Evolutionary conservation across 2,329 filamentous ascomycete genomes (phyloP).

Genomic region (Thielaviopsis populi): DNA sequence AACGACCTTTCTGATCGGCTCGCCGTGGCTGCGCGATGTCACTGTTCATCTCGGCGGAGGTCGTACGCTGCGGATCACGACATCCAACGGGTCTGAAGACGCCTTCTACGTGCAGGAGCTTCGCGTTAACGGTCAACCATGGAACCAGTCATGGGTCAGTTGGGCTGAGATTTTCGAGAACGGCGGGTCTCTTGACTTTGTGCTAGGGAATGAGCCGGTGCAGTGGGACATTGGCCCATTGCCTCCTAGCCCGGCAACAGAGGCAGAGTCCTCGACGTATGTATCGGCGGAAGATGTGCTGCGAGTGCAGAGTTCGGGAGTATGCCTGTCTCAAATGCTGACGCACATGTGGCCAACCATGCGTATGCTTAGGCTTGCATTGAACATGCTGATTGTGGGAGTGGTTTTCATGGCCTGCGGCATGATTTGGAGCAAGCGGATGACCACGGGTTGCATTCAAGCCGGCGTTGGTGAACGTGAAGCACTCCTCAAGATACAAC

Average conservation of each 20-base stretch:
- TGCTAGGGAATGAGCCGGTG: conserved; percentile 37
- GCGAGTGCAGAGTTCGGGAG: background rate
- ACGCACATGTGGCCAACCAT: background rate
- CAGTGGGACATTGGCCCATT: conserved; percentile 44
- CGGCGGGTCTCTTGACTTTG: conserved; percentile 49
- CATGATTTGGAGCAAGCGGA: background rate
- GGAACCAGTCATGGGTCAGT: conserved; percentile 49
- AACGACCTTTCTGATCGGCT: conserved; percentile 49
- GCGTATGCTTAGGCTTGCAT: background rate
- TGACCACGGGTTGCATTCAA: background rate
- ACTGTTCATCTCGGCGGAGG: conserved; percentile 41
- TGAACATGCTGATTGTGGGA: background rate
- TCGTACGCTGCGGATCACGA: conserved; percentile 40
- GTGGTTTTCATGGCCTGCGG: background rate
- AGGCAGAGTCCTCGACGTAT: background rate
- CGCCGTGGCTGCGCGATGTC: conserved; percentile 47
- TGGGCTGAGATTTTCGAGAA: conserved; percentile 52
- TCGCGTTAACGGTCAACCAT: conserved; percentile 46
- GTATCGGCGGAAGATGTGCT: background rate
- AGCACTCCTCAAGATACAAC: background rate
- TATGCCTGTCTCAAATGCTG: background rate
- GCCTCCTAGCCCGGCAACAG: conserved; percentile 41
- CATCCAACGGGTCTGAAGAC: conserved; percentile 24
- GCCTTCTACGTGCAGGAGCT: conserved; percentile 50
- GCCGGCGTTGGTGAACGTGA: background rate